These are phyloP conservation scores for Linum lewisii DNA, from an alignment of 345 rosid genomes.

Conservation along the genomic window DNA sequence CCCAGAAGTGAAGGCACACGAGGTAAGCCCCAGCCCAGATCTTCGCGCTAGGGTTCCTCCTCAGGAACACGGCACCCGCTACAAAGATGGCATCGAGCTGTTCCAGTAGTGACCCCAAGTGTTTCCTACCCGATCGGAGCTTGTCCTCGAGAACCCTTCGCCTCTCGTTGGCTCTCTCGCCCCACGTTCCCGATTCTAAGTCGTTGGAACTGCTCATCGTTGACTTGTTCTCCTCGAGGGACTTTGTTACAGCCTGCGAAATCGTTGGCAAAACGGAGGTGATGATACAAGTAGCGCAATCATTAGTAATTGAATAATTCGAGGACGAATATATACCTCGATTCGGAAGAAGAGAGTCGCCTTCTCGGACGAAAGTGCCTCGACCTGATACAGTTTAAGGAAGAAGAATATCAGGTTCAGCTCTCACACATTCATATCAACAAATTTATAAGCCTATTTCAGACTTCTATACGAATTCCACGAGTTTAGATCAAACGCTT, in stretches of 20 bases:
- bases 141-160: conserved; percentile 44
- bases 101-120: conserved; percentile 51
- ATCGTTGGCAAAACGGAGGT: neutral
- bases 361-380: conserved; percentile 89
- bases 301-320: neutral
- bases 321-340: conserved; percentile 43
- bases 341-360: conserved; percentile 71
- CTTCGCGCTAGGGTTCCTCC: conserved; percentile 68
- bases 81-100: conserved; percentile 66
- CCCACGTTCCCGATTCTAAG: conserved; percentile 62
- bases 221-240: conserved; percentile 58
- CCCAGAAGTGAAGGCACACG: conserved; percentile 85
- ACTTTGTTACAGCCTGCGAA: conserved; percentile 62
- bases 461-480: neutral
- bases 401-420: neutral
- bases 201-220: conserved; percentile 27
- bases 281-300: conserved; percentile 1
- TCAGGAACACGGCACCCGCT: conserved; percentile 62
- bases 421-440: neutral
- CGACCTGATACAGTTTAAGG: conserved; percentile 43
- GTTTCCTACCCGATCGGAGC: conserved; percentile 57
- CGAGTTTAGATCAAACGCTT: too few species aligned
- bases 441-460: neutral
- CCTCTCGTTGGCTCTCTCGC: conserved; percentile 46
- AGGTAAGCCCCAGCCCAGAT: conserved; percentile 61